Conservation (phyloP, 495 filamentous ascomycete genomes). For the Aspergillus baeticus region DNA sequence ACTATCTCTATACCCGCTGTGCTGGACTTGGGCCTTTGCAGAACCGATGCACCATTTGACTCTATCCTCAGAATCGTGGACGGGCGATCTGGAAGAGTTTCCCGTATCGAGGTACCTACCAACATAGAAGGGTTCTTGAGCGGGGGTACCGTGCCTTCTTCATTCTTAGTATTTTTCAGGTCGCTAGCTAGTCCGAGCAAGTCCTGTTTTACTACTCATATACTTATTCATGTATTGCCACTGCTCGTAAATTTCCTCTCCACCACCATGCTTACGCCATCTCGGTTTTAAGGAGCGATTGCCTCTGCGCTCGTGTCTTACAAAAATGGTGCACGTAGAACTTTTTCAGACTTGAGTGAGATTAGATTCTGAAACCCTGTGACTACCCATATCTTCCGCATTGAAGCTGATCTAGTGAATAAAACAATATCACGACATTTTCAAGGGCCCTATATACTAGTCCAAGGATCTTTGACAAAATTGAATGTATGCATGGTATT, state of each 20-base stretch:
- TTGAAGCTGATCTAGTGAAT: too few species aligned
- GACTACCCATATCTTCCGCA: too few species aligned
- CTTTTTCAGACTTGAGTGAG: too few species aligned
- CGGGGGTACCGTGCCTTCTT: slow-evolving; percentile 6
- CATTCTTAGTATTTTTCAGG: slow-evolving; percentile 7
- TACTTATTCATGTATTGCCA: too few species aligned
- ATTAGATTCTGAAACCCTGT: too few species aligned
- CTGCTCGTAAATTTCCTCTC: too few species aligned
- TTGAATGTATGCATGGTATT: slow-evolving; percentile 19
- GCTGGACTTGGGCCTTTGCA: slow-evolving; percentile 38
- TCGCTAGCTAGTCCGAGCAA: slow-evolving; percentile 5
- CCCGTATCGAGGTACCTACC: slow-evolving; percentile 11
- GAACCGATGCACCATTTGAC: slow-evolving; percentile 29
- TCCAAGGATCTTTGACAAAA: neutral
- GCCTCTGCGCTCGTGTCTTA: too few species aligned
- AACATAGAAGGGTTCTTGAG: slow-evolving; percentile 11
- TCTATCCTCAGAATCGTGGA: slow-evolving; percentile 18
- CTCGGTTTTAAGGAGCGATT: too few species aligned
- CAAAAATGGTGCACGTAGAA: too few species aligned
- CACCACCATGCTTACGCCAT: too few species aligned
- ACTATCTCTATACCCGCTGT: slow-evolving; percentile 32
- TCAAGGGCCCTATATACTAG: neutral
- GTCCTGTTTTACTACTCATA: neutral
- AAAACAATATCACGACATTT: neutral
- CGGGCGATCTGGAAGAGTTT: slow-evolving; percentile 24